phyloP scores from a whole-genome alignment of 164 flowering plant species.

The Berberis vulgaris region DNA sequence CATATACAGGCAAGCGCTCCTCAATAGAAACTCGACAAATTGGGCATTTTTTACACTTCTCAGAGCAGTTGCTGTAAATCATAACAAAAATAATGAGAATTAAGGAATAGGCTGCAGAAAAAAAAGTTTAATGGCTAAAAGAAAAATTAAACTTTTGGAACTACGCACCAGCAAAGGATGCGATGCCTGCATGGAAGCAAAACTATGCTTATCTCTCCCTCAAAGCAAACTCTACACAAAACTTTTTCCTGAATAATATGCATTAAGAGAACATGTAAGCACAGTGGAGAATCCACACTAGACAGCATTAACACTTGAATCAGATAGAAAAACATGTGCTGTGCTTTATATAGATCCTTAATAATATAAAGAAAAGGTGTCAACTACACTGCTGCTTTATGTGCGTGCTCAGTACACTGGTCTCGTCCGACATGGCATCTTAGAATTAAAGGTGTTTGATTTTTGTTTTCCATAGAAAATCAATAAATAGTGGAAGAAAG shows the following conservation, averaged over 20 bases:
- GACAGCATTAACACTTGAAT: not conserved
- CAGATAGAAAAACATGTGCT: not conserved
- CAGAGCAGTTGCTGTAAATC: conserved; percentile 61
- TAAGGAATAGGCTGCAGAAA: not conserved
- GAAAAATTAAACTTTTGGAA: not conserved
- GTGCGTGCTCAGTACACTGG: too few species aligned
- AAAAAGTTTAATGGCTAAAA: not conserved
- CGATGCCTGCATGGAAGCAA: conserved; percentile 93
- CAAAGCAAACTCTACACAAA: conserved; percentile 81
- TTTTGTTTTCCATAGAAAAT: too few species aligned
- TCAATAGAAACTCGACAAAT: conserved; percentile 69
- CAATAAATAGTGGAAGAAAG: too few species aligned
- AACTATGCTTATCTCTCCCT: conserved; percentile 65
- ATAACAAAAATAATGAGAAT: not conserved
- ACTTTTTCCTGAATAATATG: conserved; percentile 70
- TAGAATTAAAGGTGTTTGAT: too few species aligned
- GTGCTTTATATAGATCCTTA: too few species aligned
- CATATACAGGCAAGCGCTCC: conserved; percentile 84
- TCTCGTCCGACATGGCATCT: too few species aligned
- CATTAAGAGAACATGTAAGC: not conserved
- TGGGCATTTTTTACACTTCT: conserved; percentile 83
- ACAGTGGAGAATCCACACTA: not conserved
- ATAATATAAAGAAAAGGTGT: too few species aligned
- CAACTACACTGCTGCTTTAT: too few species aligned
- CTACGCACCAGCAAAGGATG: conserved; percentile 70